phyloP scores from a whole-genome alignment of 2,329 filamentous ascomycete species.

The Alternaria triticimaculans region DNA sequence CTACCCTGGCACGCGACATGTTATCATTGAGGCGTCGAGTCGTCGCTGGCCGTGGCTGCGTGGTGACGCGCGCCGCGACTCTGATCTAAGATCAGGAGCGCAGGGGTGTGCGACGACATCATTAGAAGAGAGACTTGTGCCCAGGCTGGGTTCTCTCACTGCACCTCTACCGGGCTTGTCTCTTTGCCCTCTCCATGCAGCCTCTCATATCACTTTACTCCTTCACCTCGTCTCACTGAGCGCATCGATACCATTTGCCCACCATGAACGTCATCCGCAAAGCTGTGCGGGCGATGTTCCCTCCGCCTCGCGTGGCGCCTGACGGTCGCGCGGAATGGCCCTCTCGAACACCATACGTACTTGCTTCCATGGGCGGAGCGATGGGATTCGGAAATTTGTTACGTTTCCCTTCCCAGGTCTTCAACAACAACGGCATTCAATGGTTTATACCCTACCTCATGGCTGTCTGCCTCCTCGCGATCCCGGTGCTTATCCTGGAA shows the following conservation, averaged over 20 bases:
- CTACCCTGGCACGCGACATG: background rate
- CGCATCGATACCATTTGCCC: background rate
- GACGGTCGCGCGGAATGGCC: constrained; percentile 5
- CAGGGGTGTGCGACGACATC: background rate
- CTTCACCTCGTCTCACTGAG: background rate
- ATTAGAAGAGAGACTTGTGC: background rate
- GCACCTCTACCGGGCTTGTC: background rate
- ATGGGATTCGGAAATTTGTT: constrained; percentile 3
- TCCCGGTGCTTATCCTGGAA: background rate
- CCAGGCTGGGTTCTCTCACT: background rate
- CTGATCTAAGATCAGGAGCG: background rate
- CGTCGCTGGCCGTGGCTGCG: background rate
- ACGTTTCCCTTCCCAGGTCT: constrained; percentile 2
- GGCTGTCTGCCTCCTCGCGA: constrained; percentile 1
- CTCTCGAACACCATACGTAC: background rate
- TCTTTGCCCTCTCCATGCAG: background rate
- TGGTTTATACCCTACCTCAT: constrained; percentile 3
- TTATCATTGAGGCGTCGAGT: background rate
- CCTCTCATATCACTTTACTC: background rate
- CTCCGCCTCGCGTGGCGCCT: constrained; percentile 1
- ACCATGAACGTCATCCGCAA: background rate
- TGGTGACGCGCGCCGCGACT: constrained; percentile 1
- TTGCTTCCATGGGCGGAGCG: constrained; percentile 1
- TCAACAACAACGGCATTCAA: constrained; percentile 3
- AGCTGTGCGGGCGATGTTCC: background rate